phyloP scores from a whole-genome alignment of 495 filamentous ascomycete species.

The Trichocladium uniseriatum region DNA sequence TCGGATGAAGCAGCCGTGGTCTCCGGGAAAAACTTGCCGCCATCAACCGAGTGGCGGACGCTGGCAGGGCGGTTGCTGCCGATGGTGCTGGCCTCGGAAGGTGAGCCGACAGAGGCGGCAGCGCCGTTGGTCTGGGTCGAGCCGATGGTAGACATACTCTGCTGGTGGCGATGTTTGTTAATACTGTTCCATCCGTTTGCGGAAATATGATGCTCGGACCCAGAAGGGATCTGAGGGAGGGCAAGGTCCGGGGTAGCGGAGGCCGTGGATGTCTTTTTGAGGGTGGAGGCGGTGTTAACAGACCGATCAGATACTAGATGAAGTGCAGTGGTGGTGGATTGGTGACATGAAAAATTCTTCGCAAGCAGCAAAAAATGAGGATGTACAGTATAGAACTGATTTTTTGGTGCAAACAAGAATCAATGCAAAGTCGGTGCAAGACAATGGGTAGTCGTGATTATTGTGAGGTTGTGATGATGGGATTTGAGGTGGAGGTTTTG shows the following conservation, averaged over 20 bases:
- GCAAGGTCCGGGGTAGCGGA: slow-evolving; percentile 76
- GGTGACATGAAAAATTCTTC: slow-evolving; percentile 1
- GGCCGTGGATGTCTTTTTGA: slow-evolving; percentile 57
- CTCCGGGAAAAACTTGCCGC: slow-evolving; percentile 25
- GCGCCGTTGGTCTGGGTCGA: slow-evolving; percentile 27
- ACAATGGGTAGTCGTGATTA: not conserved
- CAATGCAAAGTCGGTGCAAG: not conserved
- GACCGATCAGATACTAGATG: slow-evolving; percentile 1
- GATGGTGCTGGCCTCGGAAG: slow-evolving; percentile 31
- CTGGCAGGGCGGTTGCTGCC: slow-evolving; percentile 37
- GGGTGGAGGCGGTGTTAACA: slow-evolving; percentile 9
- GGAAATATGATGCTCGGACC: slow-evolving; percentile 40
- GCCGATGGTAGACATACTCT: slow-evolving; percentile 64
- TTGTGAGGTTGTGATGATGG: not conserved
- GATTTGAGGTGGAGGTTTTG: not conserved
- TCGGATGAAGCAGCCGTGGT: slow-evolving; percentile 19
- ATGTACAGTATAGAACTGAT: not conserved
- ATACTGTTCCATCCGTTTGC: slow-evolving; percentile 54
- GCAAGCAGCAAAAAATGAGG: not conserved
- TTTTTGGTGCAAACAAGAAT: slow-evolving; percentile 9
- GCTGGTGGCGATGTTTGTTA: slow-evolving; percentile 71
- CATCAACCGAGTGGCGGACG: slow-evolving; percentile 47
- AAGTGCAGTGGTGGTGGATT: not conserved
- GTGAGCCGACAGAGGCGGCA: slow-evolving; percentile 24
- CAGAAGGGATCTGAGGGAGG: slow-evolving; percentile 53